Conservation (phyloP, 192 early-diverging fungal genomes). For the Bifiguratus adelaidae region DNA sequence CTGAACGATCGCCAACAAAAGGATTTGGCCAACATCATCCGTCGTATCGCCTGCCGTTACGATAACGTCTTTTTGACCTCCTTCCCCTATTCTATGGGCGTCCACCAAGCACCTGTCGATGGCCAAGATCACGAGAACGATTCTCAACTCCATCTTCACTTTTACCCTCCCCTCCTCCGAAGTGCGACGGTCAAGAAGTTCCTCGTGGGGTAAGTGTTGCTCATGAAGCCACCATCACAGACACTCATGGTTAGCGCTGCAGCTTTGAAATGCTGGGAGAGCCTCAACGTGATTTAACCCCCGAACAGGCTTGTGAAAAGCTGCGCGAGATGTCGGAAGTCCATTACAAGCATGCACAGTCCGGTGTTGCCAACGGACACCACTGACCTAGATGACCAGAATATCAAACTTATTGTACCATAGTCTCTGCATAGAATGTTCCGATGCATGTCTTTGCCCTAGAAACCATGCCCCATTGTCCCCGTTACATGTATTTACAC, state of each 20-base stretch:
- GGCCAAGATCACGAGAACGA: constrained; percentile 30
- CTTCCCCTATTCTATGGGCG: constrained; percentile 96
- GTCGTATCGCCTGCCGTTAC: constrained; percentile 73
- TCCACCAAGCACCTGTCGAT: constrained; percentile 79
- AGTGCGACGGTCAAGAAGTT: constrained; percentile 90
- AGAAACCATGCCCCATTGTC: too few relatives aligned
- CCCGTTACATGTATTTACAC: too few relatives aligned
- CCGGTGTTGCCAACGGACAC: too few relatives aligned
- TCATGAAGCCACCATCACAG: too few relatives aligned
- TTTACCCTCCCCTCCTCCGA: constrained; percentile 90
- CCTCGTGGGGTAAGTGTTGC: constrained; percentile 69
- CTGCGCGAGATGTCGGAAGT: constrained; percentile 49
- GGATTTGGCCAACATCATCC: constrained; percentile 69
- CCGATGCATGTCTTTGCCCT: too few relatives aligned
- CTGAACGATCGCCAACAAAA: constrained; percentile 32
- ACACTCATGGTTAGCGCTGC: too few relatives aligned
- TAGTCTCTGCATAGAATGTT: too few relatives aligned
- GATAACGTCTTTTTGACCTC: constrained; percentile 86
- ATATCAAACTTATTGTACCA: too few relatives aligned
- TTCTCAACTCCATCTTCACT: constrained; percentile 86
- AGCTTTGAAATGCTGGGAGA: constrained; percentile 92
- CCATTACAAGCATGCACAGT: constrained; percentile 36
- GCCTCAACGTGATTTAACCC: constrained; percentile 88
- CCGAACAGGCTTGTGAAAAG: constrained; percentile 80
- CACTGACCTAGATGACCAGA: too few relatives aligned